These are phyloP conservation scores for Mucor irregularis DNA, from an alignment of 371 early-diverging fungal genomes.

Conservation along the genomic window DNA sequence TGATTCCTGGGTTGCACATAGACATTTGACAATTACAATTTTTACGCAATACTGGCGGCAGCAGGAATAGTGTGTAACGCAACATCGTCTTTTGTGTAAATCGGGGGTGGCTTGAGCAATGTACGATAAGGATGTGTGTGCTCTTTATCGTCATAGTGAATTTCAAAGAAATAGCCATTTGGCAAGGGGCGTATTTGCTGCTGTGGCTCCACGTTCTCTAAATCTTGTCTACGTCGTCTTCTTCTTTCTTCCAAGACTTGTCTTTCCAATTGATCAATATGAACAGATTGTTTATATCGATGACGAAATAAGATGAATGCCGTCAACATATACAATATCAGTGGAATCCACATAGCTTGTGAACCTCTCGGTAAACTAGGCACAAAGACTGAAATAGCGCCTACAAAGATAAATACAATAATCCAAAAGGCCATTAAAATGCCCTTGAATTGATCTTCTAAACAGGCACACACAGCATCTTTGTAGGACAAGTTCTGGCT, in stretches of 20 bases:
- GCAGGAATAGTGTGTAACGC: no score
- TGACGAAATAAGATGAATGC: not conserved
- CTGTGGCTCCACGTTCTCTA: no score
- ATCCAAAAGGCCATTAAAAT: slow-evolving; percentile 19
- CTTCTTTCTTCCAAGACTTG: not conserved
- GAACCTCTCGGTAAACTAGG: slow-evolving; percentile 9
- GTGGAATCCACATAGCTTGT: slow-evolving; percentile 18
- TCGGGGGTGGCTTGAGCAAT: slow-evolving; percentile 2
- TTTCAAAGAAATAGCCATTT: slow-evolving; percentile 16
- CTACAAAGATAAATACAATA: slow-evolving; percentile 12
- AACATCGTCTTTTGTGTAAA: no score
- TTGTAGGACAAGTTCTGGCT: not conserved
- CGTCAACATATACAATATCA: slow-evolving; percentile 4
- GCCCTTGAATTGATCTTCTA: slow-evolving; percentile 13
- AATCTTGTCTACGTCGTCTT: no score
- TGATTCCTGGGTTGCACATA: no score
- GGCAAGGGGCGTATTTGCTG: slow-evolving; percentile 13
- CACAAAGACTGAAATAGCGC: slow-evolving; percentile 15
- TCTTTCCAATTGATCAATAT: not conserved
- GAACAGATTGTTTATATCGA: not conserved
- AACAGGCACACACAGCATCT: not conserved
- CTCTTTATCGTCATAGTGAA: slow-evolving; percentile 11
- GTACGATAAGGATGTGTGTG: slow-evolving; percentile 25
- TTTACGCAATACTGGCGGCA: not conserved
- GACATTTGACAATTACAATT: not conserved